Evolutionary conservation across 1,139 yeast species (phyloP), one percentile per base, ranked within the genome.

Genomic region (Scheffersomyces stambukii): DNA sequence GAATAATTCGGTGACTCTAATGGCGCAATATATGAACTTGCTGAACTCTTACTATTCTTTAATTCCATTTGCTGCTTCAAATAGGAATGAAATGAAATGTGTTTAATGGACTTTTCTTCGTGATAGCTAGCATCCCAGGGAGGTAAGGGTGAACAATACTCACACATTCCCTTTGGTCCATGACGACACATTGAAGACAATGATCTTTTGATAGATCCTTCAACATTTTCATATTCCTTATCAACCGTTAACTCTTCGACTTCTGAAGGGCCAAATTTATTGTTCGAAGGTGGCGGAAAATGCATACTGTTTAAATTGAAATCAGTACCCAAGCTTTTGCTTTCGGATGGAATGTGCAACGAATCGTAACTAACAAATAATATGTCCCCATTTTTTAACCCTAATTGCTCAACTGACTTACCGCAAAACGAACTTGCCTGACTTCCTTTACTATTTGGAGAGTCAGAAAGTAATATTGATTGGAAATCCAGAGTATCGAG

Each of bases 141-240:
- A 25, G 95, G 96, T 34, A 93, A 62, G 0, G 98, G 96, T 29
- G 94, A 79, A 52, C 98, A 91, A 51, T 88, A 86, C 46, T 91
- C 98, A 57, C 98, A 91, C 98, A 91, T 91, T 3, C 97, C 98
- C 45, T 81, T 82, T 21, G 80, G 89, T 3, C 93, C 86, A 52
- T 93, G 98, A 33, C 81, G 75, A 54, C 98, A 91, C 47, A 88
- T 64, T 4, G 57, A 52, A 5, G 86, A 75, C 38, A 65, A 70
- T 18, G 65, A 57, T 21, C 98, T 70, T 21, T 68, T 58, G 36
- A 93, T 86, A 35, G 82, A 62, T 1, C 98, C 99, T 25, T 75
- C 74, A 30, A 73, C 68, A 26, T 64, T 66, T 30, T 82, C 93
- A 23, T 89, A 63, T n/a, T 52, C 52, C 33, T 72, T 73, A 52